Evolutionary conservation across 208 protist species (phyloP), one percentile per base, ranked within the genome.

Genomic region (Strigomonas culicis): DNA sequence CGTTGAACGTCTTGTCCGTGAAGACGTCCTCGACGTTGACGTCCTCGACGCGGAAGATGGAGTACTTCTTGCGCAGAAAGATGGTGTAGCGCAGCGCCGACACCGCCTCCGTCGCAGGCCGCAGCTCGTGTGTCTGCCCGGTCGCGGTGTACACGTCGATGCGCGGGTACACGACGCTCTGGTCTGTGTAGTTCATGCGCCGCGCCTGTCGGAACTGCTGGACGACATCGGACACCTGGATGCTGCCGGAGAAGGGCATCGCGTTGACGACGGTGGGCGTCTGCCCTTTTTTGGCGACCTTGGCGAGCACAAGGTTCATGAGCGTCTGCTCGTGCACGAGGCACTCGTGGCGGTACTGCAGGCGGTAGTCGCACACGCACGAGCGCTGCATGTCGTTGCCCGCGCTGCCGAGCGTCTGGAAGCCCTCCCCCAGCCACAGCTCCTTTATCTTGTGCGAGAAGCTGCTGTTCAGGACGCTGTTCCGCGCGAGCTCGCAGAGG

Each of bases 391-490:
- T 75, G 53, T 92, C 84, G 72, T 90, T 89, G 41, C 79, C 80
- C 7, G 66, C 51, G 43, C 57, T 69, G 24, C 66, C 64, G 3
- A 81, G 32, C 6, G 59, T 15, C 32, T 74, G 56, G 72, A 88
- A 93, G 27, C 70, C 57, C 43, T 88, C 70, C n/a, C 86, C 84
- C 0, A 97, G 66, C 86, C 87, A 95, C 53, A 75, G 61, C 53
- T 72, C 62, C 69, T 95, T 93, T 60, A 79, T 73, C 51, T 74
- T 74, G 25, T 79, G 44, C 2, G 85, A 82, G 74, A 96, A 97
- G 64, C 82, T 90, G 72, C 82, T 92, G 67, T 92, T 94, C 4
- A 95, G 59, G 13, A 97, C 88, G 70, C 85, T 93, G 80, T 97
- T 97, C n/a, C 90, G 75, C 28, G 86, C 86, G 30, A 97, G 59